A percentile compares a stretch with the other conserved stretches of the same genome.
These are phyloP conservation scores for Eucalyptus cloeziana DNA, from an alignment of 345 rosid species.

Conservation along the genomic window DNA sequence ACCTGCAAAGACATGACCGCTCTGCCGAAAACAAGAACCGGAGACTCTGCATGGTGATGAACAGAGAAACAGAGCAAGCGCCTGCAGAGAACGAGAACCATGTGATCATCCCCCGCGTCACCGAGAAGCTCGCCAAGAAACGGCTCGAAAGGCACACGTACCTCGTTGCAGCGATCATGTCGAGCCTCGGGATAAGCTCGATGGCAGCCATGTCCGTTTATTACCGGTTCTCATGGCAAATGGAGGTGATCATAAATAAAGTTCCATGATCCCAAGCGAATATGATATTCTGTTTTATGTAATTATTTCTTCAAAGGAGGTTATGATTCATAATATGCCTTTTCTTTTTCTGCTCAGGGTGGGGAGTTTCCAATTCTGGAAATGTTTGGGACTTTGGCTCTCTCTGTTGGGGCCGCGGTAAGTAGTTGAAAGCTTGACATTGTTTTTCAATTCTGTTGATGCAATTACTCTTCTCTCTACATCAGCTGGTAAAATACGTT, in stretches of 20 bases:
- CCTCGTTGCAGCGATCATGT: constrained; percentile 50
- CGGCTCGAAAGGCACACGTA: constrained; percentile 31
- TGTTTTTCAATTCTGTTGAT: not conserved
- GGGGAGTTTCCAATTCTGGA: constrained; percentile 32
- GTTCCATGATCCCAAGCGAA: not conserved
- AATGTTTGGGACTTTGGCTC: constrained; percentile 44
- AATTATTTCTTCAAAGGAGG: not conserved
- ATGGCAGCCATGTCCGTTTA: constrained; percentile 45
- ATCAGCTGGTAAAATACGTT: not conserved
- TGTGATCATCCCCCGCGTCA: not conserved
- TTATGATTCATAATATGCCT: not conserved
- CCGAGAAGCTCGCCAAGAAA: constrained; percentile 30
- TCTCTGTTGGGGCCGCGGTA: constrained; percentile 56
- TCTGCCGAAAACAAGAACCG: not conserved
- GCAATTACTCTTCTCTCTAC: not conserved
- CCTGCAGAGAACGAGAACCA: not conserved
- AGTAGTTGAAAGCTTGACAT: not conserved
- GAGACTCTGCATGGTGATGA: not conserved
- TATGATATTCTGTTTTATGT: not conserved
- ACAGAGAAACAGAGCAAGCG: not conserved
- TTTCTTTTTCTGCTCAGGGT: constrained; percentile 6
- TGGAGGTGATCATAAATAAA: constrained; percentile 18
- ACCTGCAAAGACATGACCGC: not conserved
- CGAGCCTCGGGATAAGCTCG: constrained; percentile 43
- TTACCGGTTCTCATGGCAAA: constrained; percentile 55